Conservation (phyloP, 176 grass and related monocot species). For the Avena eriantha region DNA sequence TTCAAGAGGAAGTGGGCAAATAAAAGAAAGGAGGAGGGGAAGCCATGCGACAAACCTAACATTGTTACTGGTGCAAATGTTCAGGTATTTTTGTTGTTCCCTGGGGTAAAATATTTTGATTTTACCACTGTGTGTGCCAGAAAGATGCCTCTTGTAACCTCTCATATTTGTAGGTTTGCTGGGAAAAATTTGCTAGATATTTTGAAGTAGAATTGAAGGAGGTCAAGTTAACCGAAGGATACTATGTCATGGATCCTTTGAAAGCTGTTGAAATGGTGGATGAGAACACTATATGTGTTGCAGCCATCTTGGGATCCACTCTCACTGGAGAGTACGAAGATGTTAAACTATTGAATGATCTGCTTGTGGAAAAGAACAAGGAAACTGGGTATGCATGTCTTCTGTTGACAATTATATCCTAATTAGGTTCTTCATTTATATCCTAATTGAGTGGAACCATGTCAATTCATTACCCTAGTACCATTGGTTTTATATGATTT, state of each 20-base stretch:
- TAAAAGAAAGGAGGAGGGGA: constrained; percentile 61
- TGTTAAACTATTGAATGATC: constrained; percentile 63
- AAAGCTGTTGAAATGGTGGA: constrained; percentile 81
- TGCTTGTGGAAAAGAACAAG: constrained; percentile 66
- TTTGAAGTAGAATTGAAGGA: constrained; percentile 82
- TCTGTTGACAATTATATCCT: background rate
- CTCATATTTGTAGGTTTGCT: constrained; percentile 59
- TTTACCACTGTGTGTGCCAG: background rate
- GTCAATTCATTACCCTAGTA: background rate
- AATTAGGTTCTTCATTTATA: background rate
- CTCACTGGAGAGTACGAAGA: constrained; percentile 76
- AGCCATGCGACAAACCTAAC: constrained; percentile 72
- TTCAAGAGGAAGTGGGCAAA: constrained; percentile 85
- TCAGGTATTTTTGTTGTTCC: constrained; percentile 50
- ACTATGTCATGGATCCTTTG: constrained; percentile 67
- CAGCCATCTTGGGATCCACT: constrained; percentile 76
- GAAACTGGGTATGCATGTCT: constrained; percentile 64
- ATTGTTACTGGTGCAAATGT: constrained; percentile 86
- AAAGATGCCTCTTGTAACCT: background rate
- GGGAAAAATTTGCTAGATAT: constrained; percentile 80
- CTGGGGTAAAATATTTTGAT: background rate
- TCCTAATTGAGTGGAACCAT: background rate
- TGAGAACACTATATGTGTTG: constrained; percentile 75
- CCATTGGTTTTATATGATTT: background rate
- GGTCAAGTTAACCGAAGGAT: constrained; percentile 70